Conservation (phyloP, 176 grass and related monocot species). For the Hyparrhenia diplandra region DNA sequence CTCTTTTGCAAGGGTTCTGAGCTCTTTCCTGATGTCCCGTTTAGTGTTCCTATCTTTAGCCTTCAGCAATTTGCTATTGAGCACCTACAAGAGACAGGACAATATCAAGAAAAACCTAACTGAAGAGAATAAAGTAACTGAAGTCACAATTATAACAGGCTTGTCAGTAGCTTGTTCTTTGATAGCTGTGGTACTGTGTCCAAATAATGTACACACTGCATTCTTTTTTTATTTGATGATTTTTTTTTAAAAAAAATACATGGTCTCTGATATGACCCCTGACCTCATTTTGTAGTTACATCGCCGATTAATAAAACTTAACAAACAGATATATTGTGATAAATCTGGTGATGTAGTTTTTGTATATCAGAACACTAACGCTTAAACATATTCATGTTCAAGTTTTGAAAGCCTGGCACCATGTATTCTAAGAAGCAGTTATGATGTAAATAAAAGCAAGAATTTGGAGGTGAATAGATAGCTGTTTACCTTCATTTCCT, state of each 20-base stretch:
- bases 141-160: slow-evolving; percentile 1
- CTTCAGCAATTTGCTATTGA: slow-evolving; percentile 92
- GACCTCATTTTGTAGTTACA: neutral
- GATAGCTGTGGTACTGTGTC: neutral
- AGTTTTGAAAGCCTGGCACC: neutral
- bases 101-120: slow-evolving; percentile 9
- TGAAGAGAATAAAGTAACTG: neutral
- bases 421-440: neutral
- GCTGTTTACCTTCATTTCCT: slow-evolving; percentile 87
- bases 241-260: neutral
- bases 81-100: slow-evolving; percentile 33
- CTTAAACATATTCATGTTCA: neutral
- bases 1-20: slow-evolving; percentile 85
- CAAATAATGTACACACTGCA: neutral
- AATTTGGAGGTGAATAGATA: neutral
- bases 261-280: neutral
- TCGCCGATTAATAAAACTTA: neutral
- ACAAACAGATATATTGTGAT: neutral
- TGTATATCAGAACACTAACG: neutral
- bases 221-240: neutral
- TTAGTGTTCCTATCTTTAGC: slow-evolving; percentile 82
- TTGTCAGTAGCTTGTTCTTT: neutral
- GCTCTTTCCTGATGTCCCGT: slow-evolving; percentile 94
- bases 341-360: neutral
- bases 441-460: neutral